Base-by-base conservation (phyloP, 2,329 filamentous ascomycete species). In the Diaporthe capsici region DNA sequence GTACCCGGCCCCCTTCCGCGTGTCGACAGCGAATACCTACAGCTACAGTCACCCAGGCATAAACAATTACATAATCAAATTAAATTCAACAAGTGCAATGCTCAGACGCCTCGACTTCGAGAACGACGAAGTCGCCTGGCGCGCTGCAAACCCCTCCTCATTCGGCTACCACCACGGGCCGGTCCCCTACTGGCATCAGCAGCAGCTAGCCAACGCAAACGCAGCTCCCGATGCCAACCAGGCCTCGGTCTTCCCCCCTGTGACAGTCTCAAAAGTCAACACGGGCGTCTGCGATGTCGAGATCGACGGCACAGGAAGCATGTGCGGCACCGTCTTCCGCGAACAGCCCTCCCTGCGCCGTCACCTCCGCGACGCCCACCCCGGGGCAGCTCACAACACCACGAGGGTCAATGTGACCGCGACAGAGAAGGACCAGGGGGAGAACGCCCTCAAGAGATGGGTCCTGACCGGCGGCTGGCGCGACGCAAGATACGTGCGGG, bases 111-210 rank as follows among this genome's bases (percentile, higher is more conserved):
- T 37, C 7, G 12, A n/a, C 13, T 25, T 68, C 13, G 63, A 68
- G 9, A 68, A 51, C 63, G 63, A 68, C 20, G 47, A 13, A 4
- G 63, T 51, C 13, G 31, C 63, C 28, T 68, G 63, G 63, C 28
- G 31, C 22, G 31, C 44, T 20, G 6, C 63, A 10, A 67, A 68
- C 31, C 63, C 22, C 13, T 68, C 63, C 44, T 53, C 63, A 1
- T 68, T 28, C 47, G 31, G 63, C 13, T 68, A 53, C 22, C 63
- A 68, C 22, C 63, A 53, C 2, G 42, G 42, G 42, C 61, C 61
- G 0, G 1, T 49, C 10, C 61, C 61, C 2, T 39, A 25, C 31
- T 6, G 10, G 31, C 20, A 68, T 3, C 63, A 34, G 20, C 63
- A 44, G 3, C 37, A 25, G 44, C 12, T 13, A 1, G 44, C 61